A percentile compares a stretch with the other conserved stretches of the same genome.
phyloP scores from a whole-genome alignment of 2,329 filamentous ascomycete genomes.

The Venturia effusa region DNA sequence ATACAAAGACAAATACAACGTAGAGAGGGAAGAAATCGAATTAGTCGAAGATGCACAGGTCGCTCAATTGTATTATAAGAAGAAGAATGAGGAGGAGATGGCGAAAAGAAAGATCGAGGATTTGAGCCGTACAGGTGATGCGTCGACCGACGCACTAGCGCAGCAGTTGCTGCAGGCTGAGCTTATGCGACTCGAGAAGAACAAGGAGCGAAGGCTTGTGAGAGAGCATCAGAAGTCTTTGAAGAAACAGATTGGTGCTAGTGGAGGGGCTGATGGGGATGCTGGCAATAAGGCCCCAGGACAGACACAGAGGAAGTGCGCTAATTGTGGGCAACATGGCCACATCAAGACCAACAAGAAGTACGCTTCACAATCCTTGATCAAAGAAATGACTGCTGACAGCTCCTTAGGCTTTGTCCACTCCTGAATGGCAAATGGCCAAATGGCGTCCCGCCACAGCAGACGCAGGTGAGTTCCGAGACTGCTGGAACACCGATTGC shows the following conservation, averaged over 20 bases:
- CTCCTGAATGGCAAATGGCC: slow-evolving; percentile 57
- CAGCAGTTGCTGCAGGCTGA: slow-evolving; percentile 49
- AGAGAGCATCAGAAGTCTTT: slow-evolving; percentile 79
- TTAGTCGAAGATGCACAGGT: slow-evolving; percentile 71
- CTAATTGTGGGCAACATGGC: slow-evolving; percentile 91
- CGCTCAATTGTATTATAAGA: slow-evolving; percentile 78
- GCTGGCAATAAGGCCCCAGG: neutral
- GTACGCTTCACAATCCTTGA: slow-evolving; percentile 39
- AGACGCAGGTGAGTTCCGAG: neutral
- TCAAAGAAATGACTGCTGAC: slow-evolving; percentile 12
- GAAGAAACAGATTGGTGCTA: slow-evolving; percentile 16
- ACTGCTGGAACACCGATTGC: neutral
- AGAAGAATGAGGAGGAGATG: slow-evolving; percentile 26
- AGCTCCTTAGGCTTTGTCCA: slow-evolving; percentile 57
- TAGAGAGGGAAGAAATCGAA: slow-evolving; percentile 48
- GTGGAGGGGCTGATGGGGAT: neutral
- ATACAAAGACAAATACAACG: slow-evolving; percentile 51
- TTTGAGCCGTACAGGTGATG: slow-evolving; percentile 53
- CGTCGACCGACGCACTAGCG: slow-evolving; percentile 50
- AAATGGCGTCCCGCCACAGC: slow-evolving; percentile 2
- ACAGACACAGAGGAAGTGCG: slow-evolving; percentile 68
- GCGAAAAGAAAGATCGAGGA: slow-evolving; percentile 40
- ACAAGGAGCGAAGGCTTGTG: slow-evolving; percentile 79
- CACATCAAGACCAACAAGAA: slow-evolving; percentile 99
- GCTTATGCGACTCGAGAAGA: slow-evolving; percentile 74